Evolutionary conservation across 352 stramenopile species (phyloP).

Genomic region (Phytophthora sojae): DNA sequence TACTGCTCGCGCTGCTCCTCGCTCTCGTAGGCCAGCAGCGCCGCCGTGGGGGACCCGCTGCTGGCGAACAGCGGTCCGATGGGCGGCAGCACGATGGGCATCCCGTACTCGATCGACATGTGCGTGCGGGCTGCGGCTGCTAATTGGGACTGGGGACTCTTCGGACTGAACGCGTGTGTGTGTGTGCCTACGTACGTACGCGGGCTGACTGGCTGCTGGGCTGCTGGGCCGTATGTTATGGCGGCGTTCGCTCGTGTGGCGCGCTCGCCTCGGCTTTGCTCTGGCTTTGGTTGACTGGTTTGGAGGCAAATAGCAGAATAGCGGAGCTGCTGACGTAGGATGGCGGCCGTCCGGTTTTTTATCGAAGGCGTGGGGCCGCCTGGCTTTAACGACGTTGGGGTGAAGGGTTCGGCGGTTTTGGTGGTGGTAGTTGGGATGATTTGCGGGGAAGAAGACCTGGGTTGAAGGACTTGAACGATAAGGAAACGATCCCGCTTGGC

Average conservation of each 20-base stretch:
- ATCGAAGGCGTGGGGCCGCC: constrained; percentile 29
- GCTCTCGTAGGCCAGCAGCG: constrained; percentile 34
- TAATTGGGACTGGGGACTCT: too few species aligned
- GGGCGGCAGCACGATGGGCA: constrained; percentile 61
- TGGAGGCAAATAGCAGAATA: constrained; percentile 42
- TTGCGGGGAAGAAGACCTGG: constrained; percentile 9
- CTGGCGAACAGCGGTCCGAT: constrained; percentile 63
- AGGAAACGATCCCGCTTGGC: constrained; percentile 18
- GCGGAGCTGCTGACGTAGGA: constrained; percentile 39
- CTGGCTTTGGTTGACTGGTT: constrained; percentile 31
- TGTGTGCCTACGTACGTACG: too few species aligned
- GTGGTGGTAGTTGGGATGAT: neutral
- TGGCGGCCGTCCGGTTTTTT: constrained; percentile 26
- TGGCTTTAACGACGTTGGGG: neutral
- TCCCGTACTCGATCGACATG: constrained; percentile 46
- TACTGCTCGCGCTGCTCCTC: constrained; percentile 43
- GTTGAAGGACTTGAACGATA: neutral
- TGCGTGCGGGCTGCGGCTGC: too few species aligned
- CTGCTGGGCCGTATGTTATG: neutral
- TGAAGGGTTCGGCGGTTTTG: neutral
- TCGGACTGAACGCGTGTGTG: too few species aligned
- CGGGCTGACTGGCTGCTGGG: neutral
- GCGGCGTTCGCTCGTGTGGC: too few species aligned
- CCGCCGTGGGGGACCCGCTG: constrained; percentile 5
- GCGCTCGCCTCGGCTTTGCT: constrained; percentile 20